Evolutionary conservation across 2,329 filamentous ascomycete genomes (phyloP), one percentile per base, ranked within the genome.

Genomic region (Xylaria sp.): DNA sequence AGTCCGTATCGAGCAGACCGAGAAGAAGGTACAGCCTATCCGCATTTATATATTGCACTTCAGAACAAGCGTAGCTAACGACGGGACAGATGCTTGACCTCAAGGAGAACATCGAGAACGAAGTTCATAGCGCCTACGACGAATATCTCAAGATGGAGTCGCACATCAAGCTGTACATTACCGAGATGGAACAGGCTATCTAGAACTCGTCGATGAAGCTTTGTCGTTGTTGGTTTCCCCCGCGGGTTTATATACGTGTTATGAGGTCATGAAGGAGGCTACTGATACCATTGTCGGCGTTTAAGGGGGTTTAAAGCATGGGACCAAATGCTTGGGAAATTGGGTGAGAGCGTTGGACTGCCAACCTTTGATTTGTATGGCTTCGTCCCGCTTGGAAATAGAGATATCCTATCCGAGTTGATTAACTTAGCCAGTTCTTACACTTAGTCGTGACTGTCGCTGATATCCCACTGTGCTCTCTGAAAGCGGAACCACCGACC

Each of bases 81-180:
- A 63, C 3, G 25, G 5, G 44, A 60, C 69, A 97, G 94, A 99
- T 98, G 95, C 89, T 92, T 54, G 96, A 99, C 79, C 86, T 99
- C 73, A 98, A 97, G 77, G 96, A 98, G 78, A 96, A 96, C 74
- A 97, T 99, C 69, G 95, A 98, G 77, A 94, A 91, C 68, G 96
- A 99, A 80, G 91, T 98, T 9, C 92, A 96, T 77, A 89, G 88
- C 63, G 94, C 96, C 0, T 89, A 97, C 74, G 94, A 97, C 72
- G 93, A 98, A 82, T 99, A 97, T 80, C 86, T 97, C 77, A 97
- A 97, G 88, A 91, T 99, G 89, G 95, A 98, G 79, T 91, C 93
- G 42, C 96, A 99, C 77, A 96, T 99, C 79, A 95, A 94, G 81
- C 85, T 98, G 69, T 99, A 99, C 83, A 97, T 99, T 76, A 97